phyloP scores from a whole-genome alignment of 768 basidiomycete genomes.

The Auricularia sp. region DNA sequence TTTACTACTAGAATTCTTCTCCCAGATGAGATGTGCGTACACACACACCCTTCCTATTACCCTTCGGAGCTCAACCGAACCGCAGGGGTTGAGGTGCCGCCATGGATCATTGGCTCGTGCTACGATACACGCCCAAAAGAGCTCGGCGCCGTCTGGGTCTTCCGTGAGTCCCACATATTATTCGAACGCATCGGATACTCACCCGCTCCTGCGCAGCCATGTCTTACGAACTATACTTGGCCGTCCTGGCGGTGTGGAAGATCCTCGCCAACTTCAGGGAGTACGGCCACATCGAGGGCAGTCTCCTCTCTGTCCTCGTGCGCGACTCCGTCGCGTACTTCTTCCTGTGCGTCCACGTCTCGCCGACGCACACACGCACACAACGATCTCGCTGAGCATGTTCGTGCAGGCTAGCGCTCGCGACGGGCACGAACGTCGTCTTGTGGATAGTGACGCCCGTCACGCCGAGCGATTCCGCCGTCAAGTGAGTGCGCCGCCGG shows the following conservation, averaged over 20 bases:
- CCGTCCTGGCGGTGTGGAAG: neutral
- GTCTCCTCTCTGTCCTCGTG: neutral
- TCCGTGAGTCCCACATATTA: neutral
- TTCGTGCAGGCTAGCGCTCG: neutral
- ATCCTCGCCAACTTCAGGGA: neutral
- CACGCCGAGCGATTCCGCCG: neutral
- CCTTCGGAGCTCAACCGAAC: neutral
- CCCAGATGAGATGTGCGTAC: neutral
- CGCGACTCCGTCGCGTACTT: neutral
- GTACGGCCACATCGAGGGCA: neutral
- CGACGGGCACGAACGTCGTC: neutral
- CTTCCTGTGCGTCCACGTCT: neutral
- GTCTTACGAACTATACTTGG: neutral
- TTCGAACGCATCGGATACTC: neutral
- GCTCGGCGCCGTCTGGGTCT: neutral
- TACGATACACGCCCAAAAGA: neutral
- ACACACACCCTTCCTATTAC: neutral
- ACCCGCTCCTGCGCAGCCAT: neutral
- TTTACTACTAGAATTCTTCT: neutral
- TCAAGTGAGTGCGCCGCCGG: neutral
- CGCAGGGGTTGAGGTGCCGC: neutral
- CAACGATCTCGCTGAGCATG: neutral
- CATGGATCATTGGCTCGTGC: neutral
- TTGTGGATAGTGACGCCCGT: neutral
- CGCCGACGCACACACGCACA: too few species aligned